A percentile compares a stretch with the other conserved stretches of the same genome.
phyloP scores from a whole-genome alignment of 202 grass and related monocot genomes.

The Schoenoplectus triqueter region DNA sequence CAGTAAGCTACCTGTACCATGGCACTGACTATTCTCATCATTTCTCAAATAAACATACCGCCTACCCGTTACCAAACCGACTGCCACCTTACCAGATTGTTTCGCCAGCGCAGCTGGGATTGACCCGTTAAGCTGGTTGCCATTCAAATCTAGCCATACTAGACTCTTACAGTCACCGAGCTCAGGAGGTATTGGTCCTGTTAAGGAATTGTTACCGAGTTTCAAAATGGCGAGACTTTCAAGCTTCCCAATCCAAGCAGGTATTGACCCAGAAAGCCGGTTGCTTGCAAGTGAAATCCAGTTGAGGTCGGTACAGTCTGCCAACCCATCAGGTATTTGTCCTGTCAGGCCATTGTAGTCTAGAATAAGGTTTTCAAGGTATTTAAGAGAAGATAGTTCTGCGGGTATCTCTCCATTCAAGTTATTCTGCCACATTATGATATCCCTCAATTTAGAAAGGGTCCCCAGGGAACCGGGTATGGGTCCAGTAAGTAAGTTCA shows the following conservation, averaged over 20 bases:
- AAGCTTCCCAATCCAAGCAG: constrained; percentile 81
- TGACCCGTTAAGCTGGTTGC: constrained; percentile 80
- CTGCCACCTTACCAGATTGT: constrained; percentile 79
- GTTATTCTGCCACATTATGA: constrained; percentile 94
- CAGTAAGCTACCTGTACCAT: constrained; percentile 77
- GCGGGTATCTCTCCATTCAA: constrained; percentile 81
- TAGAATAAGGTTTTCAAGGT: constrained; percentile 88
- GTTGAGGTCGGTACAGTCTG: constrained; percentile 72
- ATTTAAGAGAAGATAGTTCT: constrained; percentile 52
- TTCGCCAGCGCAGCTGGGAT: constrained; percentile 68
- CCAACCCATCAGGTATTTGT: constrained; percentile 61
- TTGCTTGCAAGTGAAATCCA: constrained; percentile 97
- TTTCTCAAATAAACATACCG: constrained; percentile 87
- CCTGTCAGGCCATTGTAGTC: constrained; percentile 90
- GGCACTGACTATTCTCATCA: constrained; percentile 85
- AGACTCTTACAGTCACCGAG: constrained; percentile 94
- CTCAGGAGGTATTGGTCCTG: constrained; percentile 69
- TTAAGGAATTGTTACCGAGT: constrained; percentile 90
- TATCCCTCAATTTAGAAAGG: constrained; percentile 64
- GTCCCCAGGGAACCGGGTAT: constrained; percentile 61
- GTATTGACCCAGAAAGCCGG: constrained; percentile 74
- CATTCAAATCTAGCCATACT: constrained; percentile 91
- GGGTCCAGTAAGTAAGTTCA: constrained; percentile 70
- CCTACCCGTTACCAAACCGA: constrained; percentile 70
- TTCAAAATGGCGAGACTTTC: constrained; percentile 80